Evolutionary conservation across 1,139 yeast genomes (phyloP).

Genomic region (Yamadazyma oceani): DNA sequence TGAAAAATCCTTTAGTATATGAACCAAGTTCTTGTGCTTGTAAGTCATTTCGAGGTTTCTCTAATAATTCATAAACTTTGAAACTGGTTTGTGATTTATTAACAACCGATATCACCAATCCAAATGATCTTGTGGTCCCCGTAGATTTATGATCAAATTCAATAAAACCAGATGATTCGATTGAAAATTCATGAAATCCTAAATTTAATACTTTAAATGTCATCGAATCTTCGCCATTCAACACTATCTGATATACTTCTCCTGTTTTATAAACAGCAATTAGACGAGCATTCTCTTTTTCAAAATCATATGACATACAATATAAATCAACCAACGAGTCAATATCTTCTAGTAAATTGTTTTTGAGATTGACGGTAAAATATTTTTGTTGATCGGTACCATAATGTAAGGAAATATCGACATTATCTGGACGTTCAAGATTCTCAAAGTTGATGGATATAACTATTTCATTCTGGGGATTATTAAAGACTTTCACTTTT

Average conservation of each 20-base stretch:
- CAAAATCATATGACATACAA: constrained; percentile 10
- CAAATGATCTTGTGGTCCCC: constrained; percentile 13
- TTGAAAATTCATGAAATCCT: constrained; percentile 4
- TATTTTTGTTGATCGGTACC: neutral
- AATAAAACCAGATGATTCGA: constrained; percentile 14
- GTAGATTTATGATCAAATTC: constrained; percentile 18
- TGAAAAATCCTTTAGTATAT: constrained; percentile 20
- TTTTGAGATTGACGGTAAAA: constrained; percentile 3
- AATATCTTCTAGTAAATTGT: constrained; percentile 5
- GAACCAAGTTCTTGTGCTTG: constrained; percentile 18
- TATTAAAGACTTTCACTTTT: constrained; percentile 10
- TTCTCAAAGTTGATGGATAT: constrained; percentile 7
- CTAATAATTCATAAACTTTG: constrained; percentile 18
- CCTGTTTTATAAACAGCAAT: constrained; percentile 15
- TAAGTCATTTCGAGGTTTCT: constrained; percentile 11
- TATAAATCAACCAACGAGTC: constrained; percentile 11
- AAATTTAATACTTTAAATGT: constrained; percentile 9
- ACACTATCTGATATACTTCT: constrained; percentile 10
- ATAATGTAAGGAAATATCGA: constrained; percentile 9
- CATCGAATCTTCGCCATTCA: constrained; percentile 16
- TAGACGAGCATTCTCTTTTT: constrained; percentile 6
- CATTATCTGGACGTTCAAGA: constrained; percentile 3
- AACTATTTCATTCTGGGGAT: constrained; percentile 9
- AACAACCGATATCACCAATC: constrained; percentile 16
- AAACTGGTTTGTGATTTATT: constrained; percentile 11